Base-by-base conservation (phyloP, 176 grass and related monocot genomes). In the Dendrocalamus sinicus region DNA sequence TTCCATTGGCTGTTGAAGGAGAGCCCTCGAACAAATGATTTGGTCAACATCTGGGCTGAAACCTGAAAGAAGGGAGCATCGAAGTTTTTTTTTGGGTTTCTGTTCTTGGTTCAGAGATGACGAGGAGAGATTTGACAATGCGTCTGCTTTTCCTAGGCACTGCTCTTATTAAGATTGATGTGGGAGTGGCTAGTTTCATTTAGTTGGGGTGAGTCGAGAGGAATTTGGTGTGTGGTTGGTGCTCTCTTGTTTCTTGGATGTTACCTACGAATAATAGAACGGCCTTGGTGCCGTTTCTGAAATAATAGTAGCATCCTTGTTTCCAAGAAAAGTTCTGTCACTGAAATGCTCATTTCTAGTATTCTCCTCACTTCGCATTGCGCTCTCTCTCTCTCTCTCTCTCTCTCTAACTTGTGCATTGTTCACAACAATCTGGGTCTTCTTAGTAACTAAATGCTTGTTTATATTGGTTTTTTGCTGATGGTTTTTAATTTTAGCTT, bases 1-100 rank as follows among this genome's bases (percentile, higher is more conserved):
- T 99, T 57, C 96, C 96, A 44, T 45, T 96, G 85, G 94, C 94
- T 7, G 66, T 99, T 2, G 96, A 99, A 8, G 96, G 95, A 47
- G 93, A 95, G 26, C 61, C 93, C 19, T 61, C 75, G 0, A 73
- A 37, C 82, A 90, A 89, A 64, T 89, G 85, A 94, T 75, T 20
- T 9, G 7, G n/a, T n/a, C 57, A 41, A 54, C 46, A 75, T 77
- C 77, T 72, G 17, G 4, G 22, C 53, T 2, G 8, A 50, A 26
- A 14, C 58, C 11, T 73, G 50, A 79, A 86, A 85, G 81, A 76
- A 77, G 79, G 67, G 67, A 76, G 40, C 20, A 70, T 53, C 22
- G 23, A 8, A 68, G 87, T 89, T 63, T 41, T 84, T 89, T 78
- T 66, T 84, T 65, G 77, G 48, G 54, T 15, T 48, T 37, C 72